phyloP scores from a whole-genome alignment of 1,284 basidiomycete species.

The Leccinum solheimii region DNA sequence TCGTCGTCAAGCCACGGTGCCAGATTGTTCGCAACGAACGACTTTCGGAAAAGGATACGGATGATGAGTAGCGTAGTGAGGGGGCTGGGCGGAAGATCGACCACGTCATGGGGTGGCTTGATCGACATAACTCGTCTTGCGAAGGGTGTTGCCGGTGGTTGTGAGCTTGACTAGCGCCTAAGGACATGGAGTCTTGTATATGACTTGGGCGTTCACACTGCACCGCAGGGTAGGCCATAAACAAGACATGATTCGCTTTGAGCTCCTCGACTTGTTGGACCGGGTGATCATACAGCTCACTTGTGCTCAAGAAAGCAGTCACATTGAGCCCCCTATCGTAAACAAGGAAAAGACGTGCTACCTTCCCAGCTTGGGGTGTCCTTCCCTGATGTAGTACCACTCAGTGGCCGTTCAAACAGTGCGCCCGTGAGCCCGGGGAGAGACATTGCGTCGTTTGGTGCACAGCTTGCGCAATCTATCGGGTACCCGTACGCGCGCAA shows the following conservation, averaged over 20 bases:
- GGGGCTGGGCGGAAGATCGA: conserved; percentile 69
- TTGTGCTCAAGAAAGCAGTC: no score
- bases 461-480: no score
- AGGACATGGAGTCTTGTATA: conserved; percentile 64
- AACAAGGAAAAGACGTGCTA: no score
- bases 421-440: no score
- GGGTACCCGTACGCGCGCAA: no score
- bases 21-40: conserved; percentile 67
- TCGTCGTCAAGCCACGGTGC: conserved; percentile 75
- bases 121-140: conserved; percentile 65
- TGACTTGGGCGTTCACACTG: conserved; percentile 46
- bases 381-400: no score
- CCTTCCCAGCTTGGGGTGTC: no score
- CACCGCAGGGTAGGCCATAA: conserved; percentile 64
- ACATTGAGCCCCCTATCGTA: no score
- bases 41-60: conserved; percentile 70
- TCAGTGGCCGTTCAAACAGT: no score
- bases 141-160: conserved; percentile 54
- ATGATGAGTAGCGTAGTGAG: conserved; percentile 75
- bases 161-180: conserved; percentile 66
- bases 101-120: conserved; percentile 52
- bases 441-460: no score
- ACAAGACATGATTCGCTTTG: conserved; percentile 52
- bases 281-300: conserved; percentile 46
- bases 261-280: conserved; percentile 52